Evolutionary conservation across 257 asterid species (phyloP), one percentile per base, ranked within the genome.

Genomic region (Cynanchum wilfordii): DNA sequence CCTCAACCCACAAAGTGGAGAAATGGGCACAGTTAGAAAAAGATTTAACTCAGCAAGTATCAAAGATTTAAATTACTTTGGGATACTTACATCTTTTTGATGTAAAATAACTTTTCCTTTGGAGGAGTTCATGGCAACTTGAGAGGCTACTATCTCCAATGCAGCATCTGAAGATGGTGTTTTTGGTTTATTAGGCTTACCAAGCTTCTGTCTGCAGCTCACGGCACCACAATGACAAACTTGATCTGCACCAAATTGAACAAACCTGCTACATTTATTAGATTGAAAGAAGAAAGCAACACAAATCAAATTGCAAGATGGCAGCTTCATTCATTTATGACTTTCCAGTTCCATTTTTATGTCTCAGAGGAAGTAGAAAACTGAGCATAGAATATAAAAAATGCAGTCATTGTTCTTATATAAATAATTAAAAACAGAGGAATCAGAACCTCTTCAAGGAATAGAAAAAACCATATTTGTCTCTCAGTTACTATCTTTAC

Each of bases 211-310:
- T 76, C 97, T 84, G 79, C 99, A 94, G 73, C 84, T 83, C 40
- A 66, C 81, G 74, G 99, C 95, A 78, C 99, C 99, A 79, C 99
- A 94, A 78, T 87, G 83, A 82, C 99, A 94, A 83, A 89, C 91
- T 84, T 94, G 92, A 85, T 94, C 99, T 82, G 99, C 98, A 75
- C 99, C 99, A 84, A 94, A 94, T 80, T 94, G 99, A 84, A 94
- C 99, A 84, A 94, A 94, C 92, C 99, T 94, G 97, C 90, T 76
- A 78, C 29, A 79, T 75, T 83, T 80, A 85, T 93, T 86, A 93
- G 89, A 80, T 75, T 50, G 74, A 69, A 71, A 74, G 45, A 55
- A 72, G 60, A 47, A 72, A 30, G 49, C 33, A 69, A 58, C 33
- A 50, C 33, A 50, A 10, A 45, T 19, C 59, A 68, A 47, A 49